A percentile compares a stretch with the other conserved stretches of the same genome.
Evolutionary conservation across 305 asterid genomes (phyloP).

Genomic region (Fraxinus albicans): DNA sequence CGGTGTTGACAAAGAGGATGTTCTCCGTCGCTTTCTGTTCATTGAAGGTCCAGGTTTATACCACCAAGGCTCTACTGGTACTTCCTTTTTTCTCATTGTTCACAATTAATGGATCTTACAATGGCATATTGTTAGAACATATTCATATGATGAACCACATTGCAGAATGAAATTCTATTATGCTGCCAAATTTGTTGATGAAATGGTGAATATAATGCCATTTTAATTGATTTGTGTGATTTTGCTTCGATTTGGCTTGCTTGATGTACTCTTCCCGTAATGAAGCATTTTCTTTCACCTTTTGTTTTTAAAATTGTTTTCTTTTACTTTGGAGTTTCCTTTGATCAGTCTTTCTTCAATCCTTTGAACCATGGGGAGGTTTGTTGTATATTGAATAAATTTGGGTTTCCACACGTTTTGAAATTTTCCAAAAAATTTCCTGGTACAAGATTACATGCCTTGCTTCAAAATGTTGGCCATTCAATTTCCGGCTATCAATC

Average conservation of each 20-base stretch:
- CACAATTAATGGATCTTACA: neutral
- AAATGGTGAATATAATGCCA: neutral
- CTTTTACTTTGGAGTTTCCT: neutral
- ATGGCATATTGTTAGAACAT: neutral
- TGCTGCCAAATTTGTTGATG: neutral
- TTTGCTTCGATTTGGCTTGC: neutral
- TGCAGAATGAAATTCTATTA: neutral
- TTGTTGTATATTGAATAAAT: neutral
- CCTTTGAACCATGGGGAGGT: neutral
- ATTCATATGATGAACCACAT: neutral
- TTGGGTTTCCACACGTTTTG: neutral
- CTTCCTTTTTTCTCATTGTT: neutral
- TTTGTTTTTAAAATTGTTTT: neutral
- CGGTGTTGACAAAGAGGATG: conserved; percentile 69
- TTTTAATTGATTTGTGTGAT: neutral
- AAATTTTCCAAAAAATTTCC: neutral
- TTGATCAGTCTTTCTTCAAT: neutral
- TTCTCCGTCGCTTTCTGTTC: conserved; percentile 78
- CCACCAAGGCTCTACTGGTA: conserved; percentile 94
- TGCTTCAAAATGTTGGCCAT: neutral
- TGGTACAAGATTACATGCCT: neutral
- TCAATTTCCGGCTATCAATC: neutral
- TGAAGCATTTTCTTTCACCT: neutral
- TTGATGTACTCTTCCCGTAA: neutral
- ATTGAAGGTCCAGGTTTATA: conserved; percentile 77